Base-by-base conservation (phyloP, 2,329 filamentous ascomycete species). In the Exserohilum rostratum region DNA sequence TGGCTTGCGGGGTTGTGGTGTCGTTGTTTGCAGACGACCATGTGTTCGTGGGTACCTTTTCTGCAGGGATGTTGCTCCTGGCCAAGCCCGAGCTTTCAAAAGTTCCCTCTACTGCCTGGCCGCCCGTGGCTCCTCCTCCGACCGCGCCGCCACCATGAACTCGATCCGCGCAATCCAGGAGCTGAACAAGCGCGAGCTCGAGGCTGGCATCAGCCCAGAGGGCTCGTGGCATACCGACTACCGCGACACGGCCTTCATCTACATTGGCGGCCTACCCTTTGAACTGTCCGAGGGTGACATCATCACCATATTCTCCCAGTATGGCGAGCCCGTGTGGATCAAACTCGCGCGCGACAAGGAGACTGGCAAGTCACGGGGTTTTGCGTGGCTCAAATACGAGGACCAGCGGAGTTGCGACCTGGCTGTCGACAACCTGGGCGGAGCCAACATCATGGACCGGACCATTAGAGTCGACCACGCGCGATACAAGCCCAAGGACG, bases 161-260 rank as follows among this genome's bases (percentile, higher is more conserved):
- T 89, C 91, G 65, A 95, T 99, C 65, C 90, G 92, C 66, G 88
- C 92, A 54, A 95, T 97, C 57, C 90, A 96, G 75, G 87, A 89
- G 74, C 89, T 99, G 55, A 99, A 99, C 76, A 91, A 95, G 80
- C 88, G 88, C 65, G 95, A 99, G 78, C 90, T 99, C 58, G 93
- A 97, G 76, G 88, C 91, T 74, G 91, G 89, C 67, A 93, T 91
- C 65, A 83, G 88, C 2, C 88, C 93, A 37, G 87, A 92, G 77
- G 93, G 89, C 60, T 97, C 93, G 53, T 98, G 93, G 93, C 93
- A 98, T 75, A 88, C 89, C 74, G 96, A 99, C 80, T 99, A 98
- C 78, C 90, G 91, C 78, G 95, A 96, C 79, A 98, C 95, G 2
- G 96, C 95, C 55, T 99, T 93, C 76, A 81, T 99, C 73, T 96